These are phyloP conservation scores for Cordyceps militaris DNA, from an alignment of 2,329 filamentous ascomycete species.

Conservation along the genomic window DNA sequence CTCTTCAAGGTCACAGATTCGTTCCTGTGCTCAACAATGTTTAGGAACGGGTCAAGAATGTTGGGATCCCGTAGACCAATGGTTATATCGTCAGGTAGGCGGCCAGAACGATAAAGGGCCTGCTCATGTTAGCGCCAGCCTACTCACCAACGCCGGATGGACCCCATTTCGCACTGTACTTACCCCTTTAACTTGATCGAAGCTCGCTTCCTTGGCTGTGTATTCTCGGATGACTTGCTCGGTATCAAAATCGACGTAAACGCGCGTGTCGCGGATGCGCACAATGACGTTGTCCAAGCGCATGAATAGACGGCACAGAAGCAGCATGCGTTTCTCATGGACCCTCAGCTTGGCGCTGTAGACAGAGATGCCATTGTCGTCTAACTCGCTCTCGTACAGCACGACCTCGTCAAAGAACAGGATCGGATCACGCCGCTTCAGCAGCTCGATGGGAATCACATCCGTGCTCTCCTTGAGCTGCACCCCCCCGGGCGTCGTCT, in stretches of 20 bases:
- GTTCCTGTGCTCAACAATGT: conserved; percentile 59
- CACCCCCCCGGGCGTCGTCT: conserved; percentile 19
- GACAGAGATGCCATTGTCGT: conserved; percentile 92
- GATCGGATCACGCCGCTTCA: conserved; percentile 87
- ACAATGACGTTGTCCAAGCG: conserved; percentile 84
- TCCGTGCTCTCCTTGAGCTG: conserved; percentile 26
- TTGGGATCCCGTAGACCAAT: conserved; percentile 75
- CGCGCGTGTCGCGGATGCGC: conserved; percentile 77
- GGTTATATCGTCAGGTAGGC: conserved; percentile 63
- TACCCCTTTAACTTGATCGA: conserved; percentile 68
- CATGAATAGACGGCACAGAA: conserved; percentile 86
- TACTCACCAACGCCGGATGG: too few relatives aligned
- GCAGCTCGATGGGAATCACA: conserved; percentile 74
- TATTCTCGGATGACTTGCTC: conserved; percentile 83
- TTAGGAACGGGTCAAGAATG: conserved; percentile 60
- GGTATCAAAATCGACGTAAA: conserved; percentile 83
- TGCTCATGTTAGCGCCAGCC: conserved; percentile 18
- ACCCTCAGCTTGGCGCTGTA: conserved; percentile 87
- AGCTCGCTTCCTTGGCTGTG: conserved; percentile 75
- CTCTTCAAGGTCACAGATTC: conserved; percentile 35
- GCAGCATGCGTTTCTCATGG: conserved; percentile 79
- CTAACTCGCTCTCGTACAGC: conserved; percentile 93
- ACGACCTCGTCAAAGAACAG: conserved; percentile 95
- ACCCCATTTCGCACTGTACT: conserved; percentile 21
- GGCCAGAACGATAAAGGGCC: conserved; percentile 43